Evolutionary conservation across 139 green algal species (phyloP), one percentile per base, ranked within the genome.

Genomic region (Ostreobium quekettii): DNA sequence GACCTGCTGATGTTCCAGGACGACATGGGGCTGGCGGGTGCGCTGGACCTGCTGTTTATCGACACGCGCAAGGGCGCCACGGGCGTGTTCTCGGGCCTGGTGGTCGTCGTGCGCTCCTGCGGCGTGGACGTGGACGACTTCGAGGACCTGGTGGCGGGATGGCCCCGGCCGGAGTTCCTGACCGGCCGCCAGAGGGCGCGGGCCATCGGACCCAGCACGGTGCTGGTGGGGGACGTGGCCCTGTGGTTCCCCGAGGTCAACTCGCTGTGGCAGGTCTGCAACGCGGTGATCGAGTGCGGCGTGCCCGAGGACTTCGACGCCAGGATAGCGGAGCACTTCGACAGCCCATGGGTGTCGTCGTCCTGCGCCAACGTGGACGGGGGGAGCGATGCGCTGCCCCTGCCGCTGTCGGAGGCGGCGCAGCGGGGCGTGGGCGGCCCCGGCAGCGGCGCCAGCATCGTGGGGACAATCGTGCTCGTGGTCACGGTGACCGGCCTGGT

Each of bases 261-360:
- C 26, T 53, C 61, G 3, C 24, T 68, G 22, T 68, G 61, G 61
- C 61, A 68, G 26, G 19, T 68, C 8, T 68, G 61, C 24, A 68
- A 68, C 26, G 28, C 33, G 5, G 7, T 68, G 26, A n/a, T 68
- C 35, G 8, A 57, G 26, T 68, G 61, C 42, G 6, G 8, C 4
- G 36, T 15, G 19, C 7, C 8, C 35, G 28, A 28, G 8, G 19
- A 7, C 4, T 8, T 4, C 3, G 36, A 53, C 5, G 35, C 42
- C 8, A 35, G 8, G 24, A 26, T 68, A 22, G 36, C 38, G 5
- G 5, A n/a, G 5, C 42, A 68, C 35, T 68, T 57, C 36, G 8
- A 57, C 22, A 57, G 36, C 42, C 26, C 37, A 56, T 68, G 49
- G 3, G 61, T 68, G 8, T 6, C 24, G 11, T 28, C 26, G 7